Conservation (phyloP, 2,329 filamentous ascomycete species). For the Sclerotinia sclerotiorum region DNA sequence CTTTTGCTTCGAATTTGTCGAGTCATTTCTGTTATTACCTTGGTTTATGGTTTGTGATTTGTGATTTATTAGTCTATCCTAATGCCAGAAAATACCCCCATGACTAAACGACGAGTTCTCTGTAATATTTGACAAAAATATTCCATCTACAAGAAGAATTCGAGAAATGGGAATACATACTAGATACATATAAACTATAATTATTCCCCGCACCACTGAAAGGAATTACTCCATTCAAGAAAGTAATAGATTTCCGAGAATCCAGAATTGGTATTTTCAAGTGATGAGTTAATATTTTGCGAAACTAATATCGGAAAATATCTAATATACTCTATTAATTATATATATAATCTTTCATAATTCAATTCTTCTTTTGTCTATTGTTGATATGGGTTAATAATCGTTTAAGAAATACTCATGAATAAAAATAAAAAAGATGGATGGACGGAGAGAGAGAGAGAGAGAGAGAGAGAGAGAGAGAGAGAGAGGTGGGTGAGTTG, state of each 20-base stretch:
- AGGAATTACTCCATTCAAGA: constrained; percentile 65
- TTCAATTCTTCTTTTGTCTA: background rate
- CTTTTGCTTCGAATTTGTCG: constrained; percentile 45
- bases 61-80: background rate
- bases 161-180: constrained; percentile 42
- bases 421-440: constrained; percentile 65
- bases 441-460: too few species aligned
- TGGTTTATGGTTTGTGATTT: background rate
- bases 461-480: too few species aligned
- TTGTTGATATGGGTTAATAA: too few species aligned
- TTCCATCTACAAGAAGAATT: too few species aligned
- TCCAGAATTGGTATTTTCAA: constrained; percentile 52
- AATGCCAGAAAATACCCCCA: background rate
- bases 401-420: constrained; percentile 41
- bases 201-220: constrained; percentile 72
- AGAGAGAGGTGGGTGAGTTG: too few species aligned
- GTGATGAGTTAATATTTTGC: constrained; percentile 63
- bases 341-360: background rate
- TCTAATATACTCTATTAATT: constrained; percentile 42
- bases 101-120: too few species aligned
- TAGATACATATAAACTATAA: constrained; percentile 65
- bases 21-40: constrained; percentile 56
- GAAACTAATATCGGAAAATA: constrained; percentile 71
- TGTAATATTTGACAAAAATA: too few species aligned
- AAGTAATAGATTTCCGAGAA: constrained; percentile 56